Evolutionary conservation across 768 basidiomycete species (phyloP), one percentile per base, ranked within the genome.

Genomic region (Hysterangium stoloniferum): DNA sequence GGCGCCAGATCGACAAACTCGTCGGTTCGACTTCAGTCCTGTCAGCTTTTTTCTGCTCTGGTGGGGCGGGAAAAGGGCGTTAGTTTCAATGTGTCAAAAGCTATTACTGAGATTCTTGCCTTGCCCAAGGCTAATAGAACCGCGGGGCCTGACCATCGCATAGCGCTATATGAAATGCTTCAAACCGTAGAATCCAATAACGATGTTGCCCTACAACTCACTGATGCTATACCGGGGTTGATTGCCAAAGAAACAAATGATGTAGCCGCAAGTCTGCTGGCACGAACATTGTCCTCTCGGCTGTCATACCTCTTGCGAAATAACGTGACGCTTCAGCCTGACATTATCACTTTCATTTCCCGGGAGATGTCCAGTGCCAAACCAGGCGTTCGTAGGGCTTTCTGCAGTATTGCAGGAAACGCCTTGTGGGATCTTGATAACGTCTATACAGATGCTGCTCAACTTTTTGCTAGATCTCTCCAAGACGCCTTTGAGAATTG

Each of bases 61-160:
- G 56, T 67, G 7, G 56, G 61, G 12, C 63, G 66, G 25, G 62
- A 67, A 8, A 59, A 64, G 3, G 59, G 68, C 6, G 55, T 70
- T 11, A 67, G 68, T 4, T 69, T 75, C 20, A 58, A 71, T 8
- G 68, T 71, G 5, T 54, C 70, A 1, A 19, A 11, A 13, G 73
- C 80, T 9, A 73, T 82, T 2, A 70, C 70, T 7, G 90, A 95
- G 55, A 64, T 92, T 4, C 68, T 92, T 8, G 68, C 70, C n/a
- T 72, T 91, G 0, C 86, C 91, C 1, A 82, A 84, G 58, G 65
- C 82, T 0, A 86, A 90, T 19, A 99, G 96, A 71, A 88, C 92
- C 0, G 69, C 82, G 1, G 90, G 91, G 1, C 76, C 86, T 2
- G 95, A 95, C 50, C 92, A 98, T 62, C 81, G 94, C 15, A 64